These are phyloP conservation scores for Rugonectria rugulosa DNA, from an alignment of 2,329 filamentous ascomycete species.

Conservation along the genomic window DNA sequence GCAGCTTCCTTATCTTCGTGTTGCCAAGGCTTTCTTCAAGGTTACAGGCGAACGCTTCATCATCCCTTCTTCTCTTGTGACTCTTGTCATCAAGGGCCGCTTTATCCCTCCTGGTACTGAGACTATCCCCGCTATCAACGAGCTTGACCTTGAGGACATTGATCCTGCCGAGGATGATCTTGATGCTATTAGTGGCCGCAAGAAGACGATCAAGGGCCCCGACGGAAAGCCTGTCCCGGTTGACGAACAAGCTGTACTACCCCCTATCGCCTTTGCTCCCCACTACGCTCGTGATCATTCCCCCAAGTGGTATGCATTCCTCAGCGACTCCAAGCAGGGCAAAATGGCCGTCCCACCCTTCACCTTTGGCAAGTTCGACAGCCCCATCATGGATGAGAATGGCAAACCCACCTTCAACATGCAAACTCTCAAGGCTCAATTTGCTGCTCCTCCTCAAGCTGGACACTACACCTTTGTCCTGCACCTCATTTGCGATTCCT, in stretches of 20 bases:
- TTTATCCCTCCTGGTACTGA: conserved; percentile 87
- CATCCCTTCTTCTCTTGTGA: conserved; percentile 90
- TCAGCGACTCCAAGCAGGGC: conserved; percentile 91
- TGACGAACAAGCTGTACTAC: conserved; percentile 72
- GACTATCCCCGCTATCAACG: conserved; percentile 76
- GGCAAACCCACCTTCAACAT: conserved; percentile 92
- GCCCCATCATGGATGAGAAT: conserved; percentile 80
- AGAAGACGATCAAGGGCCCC: conserved; percentile 70
- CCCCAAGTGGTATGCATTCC: conserved; percentile 92
- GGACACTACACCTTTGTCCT: conserved; percentile 95
- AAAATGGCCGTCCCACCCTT: conserved; percentile 97
- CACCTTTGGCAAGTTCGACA: conserved; percentile 92
- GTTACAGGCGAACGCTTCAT: conserved; percentile 93
- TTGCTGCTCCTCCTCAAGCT: conserved; percentile 89
- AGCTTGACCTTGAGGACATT: conserved; percentile 84
- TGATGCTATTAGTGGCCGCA: conserved; percentile 81
- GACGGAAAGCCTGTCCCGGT: conserved; percentile 65
- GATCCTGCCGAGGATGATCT: conserved; percentile 94
- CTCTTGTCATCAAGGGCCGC: conserved; percentile 92
- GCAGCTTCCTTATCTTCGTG: conserved; percentile 82
- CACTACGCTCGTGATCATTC: conserved; percentile 90
- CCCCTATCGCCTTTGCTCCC: conserved; percentile 88
- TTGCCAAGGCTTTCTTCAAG: conserved; percentile 98
- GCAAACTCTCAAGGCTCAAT: conserved; percentile 96
- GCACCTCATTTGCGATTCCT: conserved; percentile 93